Base-by-base conservation (phyloP, 257 asterid species). In the Solanum lycopersicoides region DNA sequence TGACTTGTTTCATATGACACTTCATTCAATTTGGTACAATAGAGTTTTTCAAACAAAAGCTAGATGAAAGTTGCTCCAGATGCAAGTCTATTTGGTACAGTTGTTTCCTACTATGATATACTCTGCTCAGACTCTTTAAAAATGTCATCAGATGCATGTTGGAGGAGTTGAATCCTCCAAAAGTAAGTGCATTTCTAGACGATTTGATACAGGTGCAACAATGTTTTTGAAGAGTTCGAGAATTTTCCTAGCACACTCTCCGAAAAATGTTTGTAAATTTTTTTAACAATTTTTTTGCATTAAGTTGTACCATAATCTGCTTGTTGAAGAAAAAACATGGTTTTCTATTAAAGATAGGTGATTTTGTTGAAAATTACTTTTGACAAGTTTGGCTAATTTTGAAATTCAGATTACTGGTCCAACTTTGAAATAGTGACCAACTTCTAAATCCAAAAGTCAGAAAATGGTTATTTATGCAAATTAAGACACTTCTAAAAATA, bases 1-100 rank as follows among this genome's bases (percentile, higher is more conserved):
- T 9, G 99, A 96, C 89, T 93, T 96, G 71, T 96, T 96, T 88
- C 99, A 95, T 91, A 96, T 96, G 99, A 95, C 94, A 83, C 98
- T 96, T 86, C 99, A 96, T 87, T 95, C 98, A 16, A 92, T 96
- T 86, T 96, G 99, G 99, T 92, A 96, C 86, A 96, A 95, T 83
- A 87, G 99, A 88, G 96, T 95, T 87, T 96, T 93, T 72, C 99
- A 94, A 88, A 88, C 94, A 76, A 96, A 95, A 89, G 86, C 87
- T 28, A 91, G 97, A 89, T 95, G 91, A 89, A 42, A 77, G 83
- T 77, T 77, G 56, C 83, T 37, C 47, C 18, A 14, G 10, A 16
- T 32, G 80, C 28, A 71, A 32, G 77, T 71, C 77, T 20, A 37
- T 37, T 37, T 74, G 82, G 82, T 74, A 37, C 25, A 37, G 1